Evolutionary conservation across 495 filamentous ascomycete genomes (phyloP).

Genomic region (Podospora australis): DNA sequence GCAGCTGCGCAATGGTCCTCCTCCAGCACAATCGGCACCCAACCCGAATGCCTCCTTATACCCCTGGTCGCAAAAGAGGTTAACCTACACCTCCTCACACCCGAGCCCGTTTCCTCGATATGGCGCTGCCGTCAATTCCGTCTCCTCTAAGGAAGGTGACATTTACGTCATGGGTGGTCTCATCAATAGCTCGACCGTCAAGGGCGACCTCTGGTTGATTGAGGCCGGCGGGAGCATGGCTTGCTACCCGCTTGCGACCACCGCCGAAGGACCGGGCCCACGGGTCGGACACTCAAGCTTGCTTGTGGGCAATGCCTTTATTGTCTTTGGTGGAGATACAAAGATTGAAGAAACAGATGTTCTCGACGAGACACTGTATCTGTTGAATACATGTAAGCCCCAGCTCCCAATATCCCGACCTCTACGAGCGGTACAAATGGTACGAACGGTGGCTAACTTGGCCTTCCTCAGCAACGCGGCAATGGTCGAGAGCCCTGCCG

Average conservation of each 20-base stretch:
- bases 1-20: slow-evolving; percentile 43
- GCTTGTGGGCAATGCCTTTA: slow-evolving; percentile 96
- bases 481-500: slow-evolving; percentile 93
- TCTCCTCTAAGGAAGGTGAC: slow-evolving; percentile 91
- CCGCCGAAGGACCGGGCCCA: slow-evolving; percentile 88
- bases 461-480: slow-evolving; percentile 67
- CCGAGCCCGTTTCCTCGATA: slow-evolving; percentile 92
- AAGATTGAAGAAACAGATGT: slow-evolving; percentile 89
- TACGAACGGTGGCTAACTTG: slow-evolving; percentile 10
- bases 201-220: slow-evolving; percentile 96
- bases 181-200: slow-evolving; percentile 88
- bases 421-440: slow-evolving; percentile 5
- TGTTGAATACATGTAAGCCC: slow-evolving; percentile 90
- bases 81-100: slow-evolving; percentile 78
- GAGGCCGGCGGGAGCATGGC: slow-evolving; percentile 83
- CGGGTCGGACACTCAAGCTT: slow-evolving; percentile 93
- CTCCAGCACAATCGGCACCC: slow-evolving; percentile 17
- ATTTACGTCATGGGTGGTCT: slow-evolving; percentile 98
- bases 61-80: slow-evolving; percentile 86
- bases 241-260: slow-evolving; percentile 87
- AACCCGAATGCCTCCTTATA: slow-evolving; percentile 62
- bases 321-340: slow-evolving; percentile 97
- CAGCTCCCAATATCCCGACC: not conserved
- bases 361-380: slow-evolving; percentile 90
- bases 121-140: slow-evolving; percentile 90